A percentile compares a stretch with the other conserved stretches of the same genome.
phyloP scores from a whole-genome alignment of 2,329 filamentous ascomycete species.

The Colletotrichum cuscutae region DNA sequence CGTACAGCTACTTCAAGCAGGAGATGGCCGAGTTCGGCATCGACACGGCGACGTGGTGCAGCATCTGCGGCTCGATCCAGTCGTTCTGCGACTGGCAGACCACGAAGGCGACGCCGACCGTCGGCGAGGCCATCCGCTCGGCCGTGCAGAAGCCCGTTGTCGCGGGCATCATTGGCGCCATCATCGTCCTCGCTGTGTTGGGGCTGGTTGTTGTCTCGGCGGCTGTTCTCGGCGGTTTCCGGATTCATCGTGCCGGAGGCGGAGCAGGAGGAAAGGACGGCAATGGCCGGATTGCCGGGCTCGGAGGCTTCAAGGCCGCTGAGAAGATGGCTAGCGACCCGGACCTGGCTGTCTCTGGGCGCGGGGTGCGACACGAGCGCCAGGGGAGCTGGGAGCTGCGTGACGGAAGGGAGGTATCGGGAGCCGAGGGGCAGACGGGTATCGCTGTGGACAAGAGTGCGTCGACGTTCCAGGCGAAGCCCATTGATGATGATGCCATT shows the following conservation, averaged over 20 bases:
- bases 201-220: slow-evolving; percentile 46
- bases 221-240: slow-evolving; percentile 46
- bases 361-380: slow-evolving; percentile 52
- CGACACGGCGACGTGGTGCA: slow-evolving; percentile 54
- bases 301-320: slow-evolving; percentile 55
- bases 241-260: slow-evolving; percentile 39
- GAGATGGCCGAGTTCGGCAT: slow-evolving; percentile 50
- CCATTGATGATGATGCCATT: slow-evolving; percentile 44
- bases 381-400: slow-evolving; percentile 62
- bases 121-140: slow-evolving; percentile 1
- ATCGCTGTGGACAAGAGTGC: slow-evolving; percentile 40
- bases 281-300: slow-evolving; percentile 28
- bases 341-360: slow-evolving; percentile 51
- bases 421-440: slow-evolving; percentile 22
- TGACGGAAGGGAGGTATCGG: slow-evolving; percentile 36
- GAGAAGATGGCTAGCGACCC: slow-evolving; percentile 57
- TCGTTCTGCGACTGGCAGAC: slow-evolving; percentile 49
- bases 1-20: slow-evolving; percentile 50
- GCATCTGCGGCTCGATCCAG: slow-evolving; percentile 48
- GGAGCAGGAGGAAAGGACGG: background rate
- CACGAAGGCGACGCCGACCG: background rate
- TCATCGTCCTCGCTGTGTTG: slow-evolving; percentile 49
- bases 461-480: slow-evolving; percentile 34
- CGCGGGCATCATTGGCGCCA: slow-evolving; percentile 59
- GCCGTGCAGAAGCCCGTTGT: slow-evolving; percentile 45